Conservation (phyloP, 2,329 filamentous ascomycete genomes). For the Monosporascus cannonballus region DNA sequence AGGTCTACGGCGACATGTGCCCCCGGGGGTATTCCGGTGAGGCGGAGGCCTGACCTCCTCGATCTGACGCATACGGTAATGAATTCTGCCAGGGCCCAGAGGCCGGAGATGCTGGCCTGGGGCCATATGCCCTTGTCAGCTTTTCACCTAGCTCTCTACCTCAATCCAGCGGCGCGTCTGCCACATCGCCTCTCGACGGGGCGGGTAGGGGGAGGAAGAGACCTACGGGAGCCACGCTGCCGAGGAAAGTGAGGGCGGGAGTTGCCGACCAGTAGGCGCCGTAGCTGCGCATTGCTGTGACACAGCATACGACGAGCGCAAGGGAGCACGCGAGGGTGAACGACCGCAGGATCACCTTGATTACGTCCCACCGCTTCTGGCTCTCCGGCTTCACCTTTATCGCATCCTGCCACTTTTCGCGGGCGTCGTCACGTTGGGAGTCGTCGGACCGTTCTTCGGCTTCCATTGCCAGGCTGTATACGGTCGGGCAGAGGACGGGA, state of each 20-base stretch:
- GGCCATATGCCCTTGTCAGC: background rate
- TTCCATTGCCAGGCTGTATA: background rate
- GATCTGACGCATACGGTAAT: background rate
- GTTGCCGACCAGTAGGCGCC: fast-evolving
- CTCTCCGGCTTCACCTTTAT: background rate
- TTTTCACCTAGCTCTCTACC: background rate
- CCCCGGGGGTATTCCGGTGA: background rate
- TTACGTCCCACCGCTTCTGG: background rate
- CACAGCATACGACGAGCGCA: background rate
- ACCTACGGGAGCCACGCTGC: background rate
- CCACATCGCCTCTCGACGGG: background rate
- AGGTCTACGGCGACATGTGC: background rate
- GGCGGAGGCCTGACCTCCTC: background rate
- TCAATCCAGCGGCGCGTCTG: background rate
- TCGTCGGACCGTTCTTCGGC: background rate
- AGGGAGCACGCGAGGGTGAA: background rate
- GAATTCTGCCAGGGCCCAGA: background rate
- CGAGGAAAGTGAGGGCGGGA: background rate
- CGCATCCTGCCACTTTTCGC: background rate
- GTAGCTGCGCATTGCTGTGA: background rate
- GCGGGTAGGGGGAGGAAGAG: background rate
- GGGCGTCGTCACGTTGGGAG: background rate
- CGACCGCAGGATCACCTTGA: background rate
- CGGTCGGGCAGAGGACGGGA: no score
- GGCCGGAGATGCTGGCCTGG: background rate